Evolutionary conservation across 352 stramenopile species (phyloP).

Genomic region (Phytophthora crassamura): DNA sequence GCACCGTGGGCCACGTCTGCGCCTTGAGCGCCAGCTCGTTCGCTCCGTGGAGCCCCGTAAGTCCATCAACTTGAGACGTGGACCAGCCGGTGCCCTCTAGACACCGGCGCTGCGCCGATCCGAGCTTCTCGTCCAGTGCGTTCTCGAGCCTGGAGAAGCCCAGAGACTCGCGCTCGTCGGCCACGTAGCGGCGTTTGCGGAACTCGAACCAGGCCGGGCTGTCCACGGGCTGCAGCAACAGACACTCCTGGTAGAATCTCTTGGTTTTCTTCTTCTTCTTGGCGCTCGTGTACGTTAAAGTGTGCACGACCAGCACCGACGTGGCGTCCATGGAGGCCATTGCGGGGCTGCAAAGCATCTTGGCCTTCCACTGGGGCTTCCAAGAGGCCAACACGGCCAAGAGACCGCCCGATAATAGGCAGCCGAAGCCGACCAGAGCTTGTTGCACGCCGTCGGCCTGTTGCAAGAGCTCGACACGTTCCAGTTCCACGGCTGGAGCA

Average conservation of each 20-base stretch:
- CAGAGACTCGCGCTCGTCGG: slow-evolving; percentile 49
- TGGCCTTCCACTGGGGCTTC: slow-evolving; percentile 65
- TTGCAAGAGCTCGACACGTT: slow-evolving; percentile 50
- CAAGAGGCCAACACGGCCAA: slow-evolving; percentile 56
- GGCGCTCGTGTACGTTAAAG: slow-evolving; percentile 20
- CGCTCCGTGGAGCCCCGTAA: slow-evolving; percentile 53
- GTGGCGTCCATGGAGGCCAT: slow-evolving; percentile 50
- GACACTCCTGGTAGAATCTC: slow-evolving; percentile 57
- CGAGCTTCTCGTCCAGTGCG: slow-evolving; percentile 55
- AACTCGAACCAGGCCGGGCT: slow-evolving; percentile 69
- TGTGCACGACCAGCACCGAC: slow-evolving; percentile 55
- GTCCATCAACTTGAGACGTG: slow-evolving; percentile 38
- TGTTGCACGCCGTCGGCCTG: slow-evolving; percentile 39
- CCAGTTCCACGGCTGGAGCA: slow-evolving; percentile 38
- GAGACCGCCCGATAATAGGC: slow-evolving; percentile 48
- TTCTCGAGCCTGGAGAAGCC: slow-evolving; percentile 64
- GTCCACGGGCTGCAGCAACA: slow-evolving; percentile 35
- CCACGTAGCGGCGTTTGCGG: slow-evolving; percentile 73
- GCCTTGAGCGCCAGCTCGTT: slow-evolving; percentile 67
- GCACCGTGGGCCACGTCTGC: slow-evolving; percentile 49
- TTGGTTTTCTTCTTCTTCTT: slow-evolving; percentile 32
- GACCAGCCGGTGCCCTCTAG: slow-evolving; percentile 36
- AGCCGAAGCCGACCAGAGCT: slow-evolving; percentile 49
- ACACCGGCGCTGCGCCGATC: slow-evolving; percentile 36
- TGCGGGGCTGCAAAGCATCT: slow-evolving; percentile 55